Conservation (phyloP, 495 filamentous ascomycete genomes). For the Hapsidospora chrysogenum region DNA sequence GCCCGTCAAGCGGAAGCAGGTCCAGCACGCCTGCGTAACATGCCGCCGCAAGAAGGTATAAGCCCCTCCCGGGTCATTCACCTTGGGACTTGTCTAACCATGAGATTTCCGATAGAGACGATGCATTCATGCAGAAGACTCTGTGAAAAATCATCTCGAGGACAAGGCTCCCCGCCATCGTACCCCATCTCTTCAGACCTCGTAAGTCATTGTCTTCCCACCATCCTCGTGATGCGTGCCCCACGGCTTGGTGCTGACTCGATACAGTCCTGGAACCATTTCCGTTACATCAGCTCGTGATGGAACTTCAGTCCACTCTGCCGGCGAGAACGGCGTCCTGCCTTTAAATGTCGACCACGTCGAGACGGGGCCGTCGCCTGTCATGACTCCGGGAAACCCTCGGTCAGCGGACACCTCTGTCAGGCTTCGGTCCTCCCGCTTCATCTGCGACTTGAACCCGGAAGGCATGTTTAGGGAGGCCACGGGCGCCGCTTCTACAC, state of each 20-base stretch:
- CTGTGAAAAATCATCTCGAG: background rate
- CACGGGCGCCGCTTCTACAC: slow-evolving; percentile 17
- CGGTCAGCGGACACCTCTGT: no score
- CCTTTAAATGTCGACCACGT: no score
- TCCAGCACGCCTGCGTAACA: slow-evolving; percentile 23
- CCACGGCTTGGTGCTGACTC: background rate
- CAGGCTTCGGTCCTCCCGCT: slow-evolving; percentile 23
- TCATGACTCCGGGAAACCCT: no score
- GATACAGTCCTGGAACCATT: background rate
- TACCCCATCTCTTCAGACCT: slow-evolving; percentile 6
- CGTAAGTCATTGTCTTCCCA: slow-evolving; percentile 4
- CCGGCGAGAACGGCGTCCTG: background rate
- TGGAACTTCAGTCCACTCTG: slow-evolving; percentile 5
- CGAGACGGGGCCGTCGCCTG: no score
- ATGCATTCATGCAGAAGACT: slow-evolving; percentile 13
- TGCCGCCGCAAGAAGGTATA: slow-evolving; percentile 28
- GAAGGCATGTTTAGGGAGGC: slow-evolving; percentile 32
- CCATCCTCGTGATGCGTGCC: background rate
- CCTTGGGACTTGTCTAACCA: background rate
- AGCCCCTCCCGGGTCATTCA: no score
- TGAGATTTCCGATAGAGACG: slow-evolving; percentile 5
- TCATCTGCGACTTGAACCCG: slow-evolving; percentile 36
- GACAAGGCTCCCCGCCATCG: background rate
- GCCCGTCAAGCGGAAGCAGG: slow-evolving; percentile 31
- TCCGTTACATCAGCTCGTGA: background rate